Conservation (phyloP, 2,329 filamentous ascomycete species). For the Monilinia fructigena region DNA sequence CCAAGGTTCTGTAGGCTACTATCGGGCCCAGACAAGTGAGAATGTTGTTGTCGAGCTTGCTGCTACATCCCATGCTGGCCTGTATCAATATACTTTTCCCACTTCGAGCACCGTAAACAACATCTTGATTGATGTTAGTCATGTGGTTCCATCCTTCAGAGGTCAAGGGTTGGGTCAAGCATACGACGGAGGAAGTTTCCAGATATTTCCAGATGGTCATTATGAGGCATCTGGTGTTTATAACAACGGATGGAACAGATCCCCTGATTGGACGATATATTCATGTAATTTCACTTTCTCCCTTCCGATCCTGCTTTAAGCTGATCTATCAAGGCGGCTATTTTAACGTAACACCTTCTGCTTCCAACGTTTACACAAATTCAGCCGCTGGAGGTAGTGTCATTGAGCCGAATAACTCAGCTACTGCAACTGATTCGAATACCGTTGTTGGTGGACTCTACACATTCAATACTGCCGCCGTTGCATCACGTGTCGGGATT, state of each 20-base stretch:
- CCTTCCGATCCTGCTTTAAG: conserved; percentile 25
- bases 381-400: conserved; percentile 37
- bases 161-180: conserved; percentile 60
- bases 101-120: conserved; percentile 25
- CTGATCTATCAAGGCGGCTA: conserved; percentile 30
- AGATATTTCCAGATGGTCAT: conserved; percentile 42
- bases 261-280: conserved; percentile 60
- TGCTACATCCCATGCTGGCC: conserved; percentile 55
- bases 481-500: conserved; percentile 52
- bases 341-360: conserved; percentile 31
- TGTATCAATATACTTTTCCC: conserved; percentile 63
- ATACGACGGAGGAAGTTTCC: conserved; percentile 60
- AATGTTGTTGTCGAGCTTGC: conserved; percentile 58
- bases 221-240: conserved; percentile 25
- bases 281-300: conserved; percentile 52
- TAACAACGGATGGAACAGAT: conserved; percentile 64
- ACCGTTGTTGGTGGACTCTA: conserved; percentile 39
- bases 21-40: conserved; percentile 54
- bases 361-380: conserved; percentile 36
- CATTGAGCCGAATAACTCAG: conserved; percentile 1
- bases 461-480: conserved; percentile 43
- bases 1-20: conserved; percentile 59
- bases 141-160: conserved; percentile 62
- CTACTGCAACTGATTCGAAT: neutral
- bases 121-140: conserved; percentile 40